Evolutionary conservation across 768 basidiomycete species (phyloP).

Genomic region (Tylopilus balloui): DNA sequence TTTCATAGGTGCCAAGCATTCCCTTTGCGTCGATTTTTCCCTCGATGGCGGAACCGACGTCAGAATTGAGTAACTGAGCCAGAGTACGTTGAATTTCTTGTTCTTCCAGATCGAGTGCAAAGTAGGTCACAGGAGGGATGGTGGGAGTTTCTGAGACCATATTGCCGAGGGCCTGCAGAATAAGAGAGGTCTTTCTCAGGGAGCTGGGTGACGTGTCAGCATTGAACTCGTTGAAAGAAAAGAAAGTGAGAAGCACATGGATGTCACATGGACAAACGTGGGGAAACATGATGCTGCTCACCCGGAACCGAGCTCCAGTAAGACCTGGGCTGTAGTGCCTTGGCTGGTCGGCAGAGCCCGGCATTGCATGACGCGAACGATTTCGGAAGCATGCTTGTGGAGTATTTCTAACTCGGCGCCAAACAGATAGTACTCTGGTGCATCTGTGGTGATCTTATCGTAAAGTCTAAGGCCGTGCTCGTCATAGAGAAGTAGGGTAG

Average conservation of each 20-base stretch:
- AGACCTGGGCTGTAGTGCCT: conserved; percentile 44
- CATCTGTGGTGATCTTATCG: conserved; percentile 77
- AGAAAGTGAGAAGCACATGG: background rate
- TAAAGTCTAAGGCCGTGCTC: conserved; percentile 82
- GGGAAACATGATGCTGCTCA: conserved; percentile 36
- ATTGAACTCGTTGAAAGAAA: background rate
- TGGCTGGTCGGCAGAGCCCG: conserved; percentile 14
- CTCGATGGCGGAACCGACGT: conserved; percentile 53
- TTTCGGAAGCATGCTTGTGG: conserved; percentile 64
- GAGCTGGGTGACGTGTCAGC: conserved; percentile 45
- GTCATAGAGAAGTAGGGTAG: conserved; percentile 83
- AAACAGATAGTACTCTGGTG: conserved; percentile 87
- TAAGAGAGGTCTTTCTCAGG: conserved; percentile 82
- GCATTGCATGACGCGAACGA: conserved; percentile 67
- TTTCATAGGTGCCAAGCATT: conserved; percentile 88
- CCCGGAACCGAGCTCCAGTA: conserved; percentile 95
- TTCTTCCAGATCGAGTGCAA: conserved; percentile 90
- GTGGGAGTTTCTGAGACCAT: conserved; percentile 37
- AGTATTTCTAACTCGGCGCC: conserved; percentile 84
- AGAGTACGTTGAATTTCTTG: conserved; percentile 82
- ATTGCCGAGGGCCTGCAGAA: conserved; percentile 67
- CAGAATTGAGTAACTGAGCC: conserved; percentile 55
- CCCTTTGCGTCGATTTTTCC: conserved; percentile 81
- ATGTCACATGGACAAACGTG: background rate
- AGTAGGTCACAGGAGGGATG: conserved; percentile 66